Evolutionary conservation across 2,329 filamentous ascomycete genomes (phyloP).

Genomic region (Penicillium sp.): DNA sequence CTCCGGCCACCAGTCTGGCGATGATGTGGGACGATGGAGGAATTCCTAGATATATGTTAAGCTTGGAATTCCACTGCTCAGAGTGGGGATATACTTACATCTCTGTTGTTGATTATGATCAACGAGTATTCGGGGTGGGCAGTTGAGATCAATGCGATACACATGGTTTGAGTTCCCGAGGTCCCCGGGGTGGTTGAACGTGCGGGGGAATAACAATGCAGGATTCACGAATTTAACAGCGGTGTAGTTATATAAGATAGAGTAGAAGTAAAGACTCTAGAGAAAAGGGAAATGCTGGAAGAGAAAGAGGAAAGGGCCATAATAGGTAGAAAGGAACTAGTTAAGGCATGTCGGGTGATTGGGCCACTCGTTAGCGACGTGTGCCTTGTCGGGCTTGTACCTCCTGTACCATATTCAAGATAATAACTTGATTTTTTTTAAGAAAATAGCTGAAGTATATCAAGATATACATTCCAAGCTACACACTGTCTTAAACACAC

Average conservation of each 20-base stretch:
- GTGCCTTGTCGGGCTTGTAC: not conserved
- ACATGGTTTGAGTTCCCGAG: constrained; percentile 59
- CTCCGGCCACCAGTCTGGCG: constrained; percentile 59
- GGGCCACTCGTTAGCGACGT: not conserved
- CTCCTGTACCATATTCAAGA: not conserved
- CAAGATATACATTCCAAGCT: not conserved
- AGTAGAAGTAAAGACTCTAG: not conserved
- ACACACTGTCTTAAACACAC: not conserved
- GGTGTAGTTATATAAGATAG: not conserved
- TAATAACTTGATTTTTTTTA: not conserved
- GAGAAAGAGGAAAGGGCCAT: not conserved
- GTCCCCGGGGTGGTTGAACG: not conserved
- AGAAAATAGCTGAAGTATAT: not conserved
- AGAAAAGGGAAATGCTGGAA: not conserved
- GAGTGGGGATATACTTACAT: constrained; percentile 49
- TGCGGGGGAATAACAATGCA: constrained; percentile 1
- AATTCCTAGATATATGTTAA: constrained; percentile 54
- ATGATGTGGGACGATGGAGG: constrained; percentile 59
- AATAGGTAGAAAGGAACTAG: not conserved
- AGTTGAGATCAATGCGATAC: constrained; percentile 74
- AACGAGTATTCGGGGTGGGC: constrained; percentile 73
- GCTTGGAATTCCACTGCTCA: not conserved
- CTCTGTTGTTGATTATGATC: constrained; percentile 75
- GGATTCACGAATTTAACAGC: not conserved
- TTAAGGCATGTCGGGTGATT: constrained; percentile 4